Evolutionary conservation across 75 land plant genomes (phyloP).

Genomic region (Cryptomeria japonica): DNA sequence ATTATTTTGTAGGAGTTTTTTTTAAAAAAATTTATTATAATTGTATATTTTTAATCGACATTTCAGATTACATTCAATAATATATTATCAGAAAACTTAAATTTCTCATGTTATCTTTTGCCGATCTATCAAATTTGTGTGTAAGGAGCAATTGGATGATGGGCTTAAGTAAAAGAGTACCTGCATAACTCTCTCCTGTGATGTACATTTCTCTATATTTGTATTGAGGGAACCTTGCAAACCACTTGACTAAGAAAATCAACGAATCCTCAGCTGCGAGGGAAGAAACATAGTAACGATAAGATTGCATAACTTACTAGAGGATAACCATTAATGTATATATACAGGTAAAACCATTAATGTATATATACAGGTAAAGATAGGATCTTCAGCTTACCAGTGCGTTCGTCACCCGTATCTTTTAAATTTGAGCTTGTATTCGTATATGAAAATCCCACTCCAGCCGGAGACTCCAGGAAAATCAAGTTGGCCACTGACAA

Average conservation of each 20-base stretch:
- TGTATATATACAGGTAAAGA: not conserved
- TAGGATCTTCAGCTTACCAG: slow-evolving; percentile 26
- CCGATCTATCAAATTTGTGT: not conserved
- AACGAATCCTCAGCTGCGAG: slow-evolving; percentile 71
- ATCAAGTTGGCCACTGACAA: slow-evolving; percentile 58
- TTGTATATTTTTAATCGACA: no score
- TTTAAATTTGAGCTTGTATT: slow-evolving; percentile 57
- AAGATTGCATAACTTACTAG: not conserved
- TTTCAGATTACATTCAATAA: no score
- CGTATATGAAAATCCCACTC: slow-evolving; percentile 77
- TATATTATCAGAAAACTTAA: no score
- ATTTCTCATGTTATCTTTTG: no score
- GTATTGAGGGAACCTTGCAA: slow-evolving; percentile 80
- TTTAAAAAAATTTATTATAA: no score
- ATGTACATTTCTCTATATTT: slow-evolving; percentile 81
- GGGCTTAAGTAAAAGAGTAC: not conserved
- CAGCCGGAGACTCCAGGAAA: slow-evolving; percentile 77
- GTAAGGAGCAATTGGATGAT: not conserved
- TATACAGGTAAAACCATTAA: not conserved
- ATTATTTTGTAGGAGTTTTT: no score
- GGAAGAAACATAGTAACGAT: not conserved
- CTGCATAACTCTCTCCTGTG: slow-evolving; percentile 97
- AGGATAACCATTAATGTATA: not conserved
- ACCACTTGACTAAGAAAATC: slow-evolving; percentile 67
- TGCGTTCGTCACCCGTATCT: slow-evolving; percentile 49